Evolutionary conservation across 192 early-diverging fungal genomes (phyloP).

Genomic region (Glomus cerebriforme): DNA sequence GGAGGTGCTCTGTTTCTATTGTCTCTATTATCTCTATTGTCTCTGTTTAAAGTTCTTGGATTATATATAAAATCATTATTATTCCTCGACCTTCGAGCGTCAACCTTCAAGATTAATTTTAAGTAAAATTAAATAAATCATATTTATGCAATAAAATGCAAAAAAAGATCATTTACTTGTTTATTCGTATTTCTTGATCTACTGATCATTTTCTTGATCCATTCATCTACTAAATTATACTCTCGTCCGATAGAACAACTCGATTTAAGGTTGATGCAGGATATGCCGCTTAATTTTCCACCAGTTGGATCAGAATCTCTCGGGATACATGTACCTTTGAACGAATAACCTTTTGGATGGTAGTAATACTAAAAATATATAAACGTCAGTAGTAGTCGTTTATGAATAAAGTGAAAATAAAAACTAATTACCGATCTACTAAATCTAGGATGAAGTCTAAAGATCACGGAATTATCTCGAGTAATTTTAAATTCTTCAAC

Average conservation of each 20-base stretch:
- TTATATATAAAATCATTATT: neutral
- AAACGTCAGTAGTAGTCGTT: neutral
- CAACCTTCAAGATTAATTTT: neutral
- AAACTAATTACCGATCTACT: neutral
- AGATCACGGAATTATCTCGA: neutral
- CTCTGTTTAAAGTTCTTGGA: neutral
- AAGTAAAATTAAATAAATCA: neutral
- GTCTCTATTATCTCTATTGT: too few species aligned
- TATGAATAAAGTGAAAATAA: neutral
- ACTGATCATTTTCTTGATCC: neutral
- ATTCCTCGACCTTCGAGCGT: neutral
- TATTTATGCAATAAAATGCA: neutral
- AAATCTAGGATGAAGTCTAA: neutral
- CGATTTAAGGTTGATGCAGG: neutral
- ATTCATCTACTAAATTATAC: neutral
- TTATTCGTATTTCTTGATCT: neutral
- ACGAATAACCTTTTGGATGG: slow-evolving; percentile 5
- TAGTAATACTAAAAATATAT: neutral
- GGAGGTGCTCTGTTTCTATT: neutral
- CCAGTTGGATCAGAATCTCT: neutral
- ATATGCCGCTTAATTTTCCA: neutral
- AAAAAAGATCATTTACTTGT: neutral
- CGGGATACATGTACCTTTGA: neutral
- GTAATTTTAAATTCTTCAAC: neutral
- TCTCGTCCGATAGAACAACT: neutral